Evolutionary conservation across 2,329 filamentous ascomycete genomes (phyloP).

Genomic region (Thielaviopsis musarum): DNA sequence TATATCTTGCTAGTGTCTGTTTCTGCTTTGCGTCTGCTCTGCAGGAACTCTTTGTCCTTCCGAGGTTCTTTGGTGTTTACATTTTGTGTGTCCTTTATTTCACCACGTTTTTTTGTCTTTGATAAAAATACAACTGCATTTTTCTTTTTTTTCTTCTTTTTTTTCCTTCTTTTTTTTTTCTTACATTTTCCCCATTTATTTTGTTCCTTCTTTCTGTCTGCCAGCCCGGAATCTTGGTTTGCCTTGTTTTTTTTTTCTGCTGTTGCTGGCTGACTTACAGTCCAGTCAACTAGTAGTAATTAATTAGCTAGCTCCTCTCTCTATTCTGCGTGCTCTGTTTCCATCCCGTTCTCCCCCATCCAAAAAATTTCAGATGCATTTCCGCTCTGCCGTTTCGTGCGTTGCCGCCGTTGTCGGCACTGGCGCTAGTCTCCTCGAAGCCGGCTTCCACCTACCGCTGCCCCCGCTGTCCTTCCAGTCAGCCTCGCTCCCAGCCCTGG

Average conservation of each 20-base stretch:
- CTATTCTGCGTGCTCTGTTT: neutral
- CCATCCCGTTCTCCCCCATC: neutral
- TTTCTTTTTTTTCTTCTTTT: neutral
- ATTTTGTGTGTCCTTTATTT: too few relatives aligned
- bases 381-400: conserved; percentile 8
- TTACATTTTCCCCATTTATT: neutral
- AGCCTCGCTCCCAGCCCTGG: neutral
- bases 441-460: conserved; percentile 2
- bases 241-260: neutral
- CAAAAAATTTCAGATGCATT: neutral
- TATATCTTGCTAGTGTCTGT: too few relatives aligned
- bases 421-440: conserved; percentile 4
- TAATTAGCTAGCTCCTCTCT: too few relatives aligned
- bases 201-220: neutral
- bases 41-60: too few relatives aligned
- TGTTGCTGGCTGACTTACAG: neutral
- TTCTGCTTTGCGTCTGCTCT: too few relatives aligned
- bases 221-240: neutral
- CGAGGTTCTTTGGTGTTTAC: too few relatives aligned
- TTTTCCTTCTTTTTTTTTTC: neutral
- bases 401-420: conserved; percentile 4
- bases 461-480: neutral
- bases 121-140: neutral
- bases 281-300: neutral
- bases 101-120: neutral